Evolutionary conservation across 2,329 filamentous ascomycete genomes (phyloP).

Genomic region (Laburnicola sp.): DNA sequence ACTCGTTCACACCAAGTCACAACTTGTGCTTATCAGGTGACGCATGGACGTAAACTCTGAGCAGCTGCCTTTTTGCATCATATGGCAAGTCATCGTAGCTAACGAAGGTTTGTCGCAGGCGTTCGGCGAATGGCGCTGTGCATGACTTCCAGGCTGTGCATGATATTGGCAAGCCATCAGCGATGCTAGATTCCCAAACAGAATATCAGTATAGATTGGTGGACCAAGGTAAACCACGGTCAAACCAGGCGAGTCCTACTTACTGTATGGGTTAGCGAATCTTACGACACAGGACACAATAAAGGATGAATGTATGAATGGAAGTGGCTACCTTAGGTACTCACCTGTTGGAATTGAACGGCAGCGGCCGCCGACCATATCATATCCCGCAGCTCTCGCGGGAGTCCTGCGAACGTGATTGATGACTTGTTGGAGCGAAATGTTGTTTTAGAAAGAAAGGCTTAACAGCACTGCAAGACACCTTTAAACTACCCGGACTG

Average conservation of each 20-base stretch:
- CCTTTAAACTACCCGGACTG: no score
- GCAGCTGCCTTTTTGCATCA: conserved; percentile 8
- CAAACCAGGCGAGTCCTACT: not conserved
- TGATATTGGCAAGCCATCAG: conserved; percentile 4
- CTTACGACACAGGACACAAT: not conserved
- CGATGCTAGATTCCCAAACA: conserved; percentile 6
- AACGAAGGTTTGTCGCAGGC: conserved; percentile 13
- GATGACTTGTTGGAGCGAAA: conserved; percentile 13
- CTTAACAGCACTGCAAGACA: no score
- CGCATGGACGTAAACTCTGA: conserved; percentile 6
- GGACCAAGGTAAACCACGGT: not conserved
- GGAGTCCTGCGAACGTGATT: conserved; percentile 8
- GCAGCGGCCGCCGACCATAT: conserved; percentile 14
- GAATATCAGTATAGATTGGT: not conserved
- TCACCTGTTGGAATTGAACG: conserved; percentile 12
- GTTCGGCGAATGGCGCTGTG: conserved; percentile 8
- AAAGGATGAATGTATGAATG: not conserved
- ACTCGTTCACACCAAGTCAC: conserved; percentile 11
- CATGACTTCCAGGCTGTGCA: no score
- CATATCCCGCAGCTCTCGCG: conserved; percentile 10
- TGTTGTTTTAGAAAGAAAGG: no score
- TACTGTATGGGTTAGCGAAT: not conserved
- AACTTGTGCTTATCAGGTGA: conserved; percentile 5
- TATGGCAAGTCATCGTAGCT: conserved; percentile 11
- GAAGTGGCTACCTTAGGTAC: no score